These are phyloP conservation scores for Calonectria pteridis DNA, from an alignment of 2,329 filamentous ascomycete genomes.

Conservation along the genomic window DNA sequence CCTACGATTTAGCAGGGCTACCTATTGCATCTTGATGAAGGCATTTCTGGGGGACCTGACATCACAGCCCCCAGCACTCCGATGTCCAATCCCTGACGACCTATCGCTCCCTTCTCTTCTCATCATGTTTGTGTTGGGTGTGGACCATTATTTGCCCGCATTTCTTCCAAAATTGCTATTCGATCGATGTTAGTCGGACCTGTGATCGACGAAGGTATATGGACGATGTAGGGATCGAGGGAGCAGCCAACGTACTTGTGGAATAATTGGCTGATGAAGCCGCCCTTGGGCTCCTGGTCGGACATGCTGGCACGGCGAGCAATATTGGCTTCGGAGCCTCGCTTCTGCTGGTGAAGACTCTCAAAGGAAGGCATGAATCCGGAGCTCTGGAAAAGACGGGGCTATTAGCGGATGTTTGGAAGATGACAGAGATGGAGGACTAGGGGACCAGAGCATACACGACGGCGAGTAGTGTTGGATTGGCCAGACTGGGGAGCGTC, in stretches of 20 bases:
- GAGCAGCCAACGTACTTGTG: constrained; percentile 60
- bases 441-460: constrained; percentile 36
- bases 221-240: background rate
- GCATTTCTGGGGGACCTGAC: constrained; percentile 12
- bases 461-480: constrained; percentile 43
- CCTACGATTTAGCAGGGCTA: constrained; percentile 25
- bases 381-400: constrained; percentile 53
- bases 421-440: background rate
- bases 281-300: constrained; percentile 63
- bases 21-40: constrained; percentile 3
- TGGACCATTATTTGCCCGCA: constrained; percentile 42
- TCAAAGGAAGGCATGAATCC: constrained; percentile 63
- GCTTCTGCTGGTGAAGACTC: constrained; percentile 64
- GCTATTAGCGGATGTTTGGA: background rate
- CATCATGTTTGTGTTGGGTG: constrained; percentile 20
- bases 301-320: constrained; percentile 67
- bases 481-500: constrained; percentile 42
- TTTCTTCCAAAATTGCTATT: constrained; percentile 51
- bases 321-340: constrained; percentile 56
- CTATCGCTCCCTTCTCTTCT: background rate
- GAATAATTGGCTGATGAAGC: constrained; percentile 68
- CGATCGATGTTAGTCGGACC: background rate
- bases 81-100: constrained; percentile 17
- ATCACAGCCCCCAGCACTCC: background rate
- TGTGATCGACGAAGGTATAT: background rate